Percentiles rank a stretch among this genome's conserved stretches.
Conservation (phyloP, 2,329 filamentous ascomycete genomes). For the Gyromitra esculenta region DNA sequence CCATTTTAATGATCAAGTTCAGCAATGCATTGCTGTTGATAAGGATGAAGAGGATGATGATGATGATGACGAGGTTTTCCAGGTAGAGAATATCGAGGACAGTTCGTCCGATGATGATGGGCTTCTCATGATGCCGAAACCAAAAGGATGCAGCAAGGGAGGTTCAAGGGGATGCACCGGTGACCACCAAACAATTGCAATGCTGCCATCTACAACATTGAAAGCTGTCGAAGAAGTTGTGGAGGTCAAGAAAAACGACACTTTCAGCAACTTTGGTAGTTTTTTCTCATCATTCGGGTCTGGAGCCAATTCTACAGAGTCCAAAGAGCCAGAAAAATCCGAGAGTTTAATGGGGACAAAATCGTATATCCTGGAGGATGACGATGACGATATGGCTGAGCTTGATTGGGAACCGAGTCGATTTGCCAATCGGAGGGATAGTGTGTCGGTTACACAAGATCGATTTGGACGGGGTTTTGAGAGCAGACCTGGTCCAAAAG, state of each 20-base stretch:
- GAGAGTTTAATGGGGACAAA: constrained; percentile 59
- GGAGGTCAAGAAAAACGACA: constrained; percentile 70
- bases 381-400: constrained; percentile 55
- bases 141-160: constrained; percentile 66
- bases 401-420: constrained; percentile 54
- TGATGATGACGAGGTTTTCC: constrained; percentile 64
- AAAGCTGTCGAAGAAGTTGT: constrained; percentile 84
- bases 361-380: constrained; percentile 52
- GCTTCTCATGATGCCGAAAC: constrained; percentile 80
- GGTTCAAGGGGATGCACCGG: constrained; percentile 68
- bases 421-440: constrained; percentile 50
- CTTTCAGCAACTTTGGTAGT: constrained; percentile 60
- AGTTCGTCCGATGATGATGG: constrained; percentile 68
- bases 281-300: constrained; percentile 54
- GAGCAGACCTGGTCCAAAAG: constrained; percentile 14
- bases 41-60: constrained; percentile 81
- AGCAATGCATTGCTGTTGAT: constrained; percentile 94
- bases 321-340: constrained; percentile 58
- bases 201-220: constrained; percentile 83
- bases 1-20: constrained; percentile 94
- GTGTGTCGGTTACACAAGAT: constrained; percentile 44
- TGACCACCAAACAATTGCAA: constrained; percentile 87
- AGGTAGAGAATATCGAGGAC: constrained; percentile 60
- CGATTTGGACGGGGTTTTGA: constrained; percentile 41
- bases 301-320: constrained; percentile 58